Base-by-base conservation (phyloP, 768 basidiomycete genomes). In the Hygrocybe punicea region DNA sequence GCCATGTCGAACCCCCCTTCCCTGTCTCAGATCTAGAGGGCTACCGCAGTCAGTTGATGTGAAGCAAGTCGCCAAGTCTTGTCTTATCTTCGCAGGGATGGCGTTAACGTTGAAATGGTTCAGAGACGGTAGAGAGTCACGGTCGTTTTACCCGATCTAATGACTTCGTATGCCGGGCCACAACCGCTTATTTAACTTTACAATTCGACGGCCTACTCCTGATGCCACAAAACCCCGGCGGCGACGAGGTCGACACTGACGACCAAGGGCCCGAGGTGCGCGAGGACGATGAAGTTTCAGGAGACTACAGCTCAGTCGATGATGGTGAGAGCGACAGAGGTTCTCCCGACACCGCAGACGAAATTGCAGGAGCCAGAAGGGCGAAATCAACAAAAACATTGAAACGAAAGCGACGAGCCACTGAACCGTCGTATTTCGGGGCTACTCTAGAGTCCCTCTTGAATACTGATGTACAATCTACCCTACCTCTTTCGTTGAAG, bases 321-420 rank as follows among this genome's bases (percentile, higher is more conserved):
- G 64, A 57, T 24, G 66, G 56, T 40, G 66, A 59, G 34, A 63
- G 57, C 56, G 63, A 68, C 8, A 64, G 61, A 59, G 63, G 67
- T 47, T 74, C 72, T 17, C 67, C 68, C 17, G 79, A 85, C 63
- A 85, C 84, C 17, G 84, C 83, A 8, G 85, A 87, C 62, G 86
- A 90, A 65, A 83, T 89, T 49, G 78, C 77, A 14, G 73, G 72
- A 3, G 67, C 81, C 51, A 81, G 83, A 62, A 71, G 68, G 44
- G 67, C 72, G 65, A 92, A 91, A 69, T 92, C 91, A 14, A 84
- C 81, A 56, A 86, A 91, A 69, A 93, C 91, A 0, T 72, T 82
- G 52, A 93, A 93, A 70, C 82, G 91, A 63, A 93, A 92, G 78
- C 80, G 87, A 33, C 78, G 91, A 56, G 91, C 91, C 21, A 89